A percentile compares a stretch with the other conserved stretches of the same genome.
Evolutionary conservation across 2,329 filamentous ascomycete genomes (phyloP).

Genomic region (Ophiostoma novo-ulmi): DNA sequence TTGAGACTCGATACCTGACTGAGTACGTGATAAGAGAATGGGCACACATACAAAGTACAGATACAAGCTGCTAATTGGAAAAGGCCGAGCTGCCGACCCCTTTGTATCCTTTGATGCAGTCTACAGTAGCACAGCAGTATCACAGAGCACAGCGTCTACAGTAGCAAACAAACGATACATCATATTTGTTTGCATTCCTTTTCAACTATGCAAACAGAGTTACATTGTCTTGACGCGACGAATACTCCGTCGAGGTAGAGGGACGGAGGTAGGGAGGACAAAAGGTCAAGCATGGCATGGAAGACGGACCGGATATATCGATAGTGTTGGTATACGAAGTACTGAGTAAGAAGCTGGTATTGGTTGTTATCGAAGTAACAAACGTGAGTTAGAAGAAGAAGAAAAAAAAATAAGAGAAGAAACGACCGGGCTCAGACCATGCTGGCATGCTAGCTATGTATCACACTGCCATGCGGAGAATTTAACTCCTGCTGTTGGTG

Average conservation of each 20-base stretch:
- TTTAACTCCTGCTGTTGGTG: background rate
- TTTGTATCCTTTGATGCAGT: background rate
- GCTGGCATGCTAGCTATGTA: background rate
- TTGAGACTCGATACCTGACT: background rate
- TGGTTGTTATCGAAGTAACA: background rate
- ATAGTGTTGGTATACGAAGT: too few relatives aligned
- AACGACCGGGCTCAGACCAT: background rate
- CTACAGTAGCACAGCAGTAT: background rate
- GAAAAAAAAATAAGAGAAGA: background rate
- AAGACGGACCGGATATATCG: background rate
- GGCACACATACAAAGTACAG: background rate
- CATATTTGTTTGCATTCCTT: too few relatives aligned
- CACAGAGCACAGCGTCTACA: background rate
- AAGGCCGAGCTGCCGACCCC: background rate
- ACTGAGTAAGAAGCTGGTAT: background rate
- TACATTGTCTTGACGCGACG: constrained; percentile 5
- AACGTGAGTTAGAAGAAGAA: background rate
- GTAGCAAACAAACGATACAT: too few relatives aligned
- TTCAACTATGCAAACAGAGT: background rate
- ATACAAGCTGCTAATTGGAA: background rate
- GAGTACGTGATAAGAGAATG: background rate
- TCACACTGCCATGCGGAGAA: constrained; percentile 1
- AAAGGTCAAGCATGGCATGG: background rate
- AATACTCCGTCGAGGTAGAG: background rate
- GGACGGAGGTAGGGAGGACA: background rate